phyloP scores from a whole-genome alignment of 2,329 filamentous ascomycete species.

The Pseudopyrenochaeta lycopersici region DNA sequence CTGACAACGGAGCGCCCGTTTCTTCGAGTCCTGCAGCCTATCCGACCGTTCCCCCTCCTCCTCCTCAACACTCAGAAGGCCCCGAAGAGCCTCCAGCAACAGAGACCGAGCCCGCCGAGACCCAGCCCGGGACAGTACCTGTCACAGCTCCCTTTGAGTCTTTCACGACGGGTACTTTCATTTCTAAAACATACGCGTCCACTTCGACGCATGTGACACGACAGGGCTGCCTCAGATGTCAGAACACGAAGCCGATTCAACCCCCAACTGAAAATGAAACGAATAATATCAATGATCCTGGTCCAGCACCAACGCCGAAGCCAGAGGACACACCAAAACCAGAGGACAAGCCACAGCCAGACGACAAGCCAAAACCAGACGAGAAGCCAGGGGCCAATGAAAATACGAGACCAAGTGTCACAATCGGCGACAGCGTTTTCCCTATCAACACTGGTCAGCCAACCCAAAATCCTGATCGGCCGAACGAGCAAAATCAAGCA shows the following conservation, averaged over 20 bases:
- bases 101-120: neutral
- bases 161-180: constrained; percentile 29
- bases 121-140: neutral
- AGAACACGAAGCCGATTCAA: constrained; percentile 1
- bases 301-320: constrained; percentile 1
- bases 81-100: neutral
- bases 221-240: constrained; percentile 35
- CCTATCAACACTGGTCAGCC: constrained; percentile 24
- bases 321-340: constrained; percentile 3
- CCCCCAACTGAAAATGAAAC: neutral
- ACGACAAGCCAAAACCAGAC: constrained; percentile 4
- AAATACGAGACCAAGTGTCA: constrained; percentile 19
- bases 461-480: constrained; percentile 11
- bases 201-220: constrained; percentile 39
- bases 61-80: neutral
- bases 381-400: neutral
- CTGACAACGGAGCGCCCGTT: neutral
- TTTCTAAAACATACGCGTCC: constrained; percentile 34
- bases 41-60: neutral
- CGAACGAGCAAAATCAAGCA: constrained; percentile 15
- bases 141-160: constrained; percentile 3
- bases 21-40: neutral
- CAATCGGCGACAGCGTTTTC: constrained; percentile 31
- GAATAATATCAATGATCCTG: constrained; percentile 6
- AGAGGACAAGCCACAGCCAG: neutral